Evolutionary conservation across 179 eudicot genomes (phyloP), one percentile per base, ranked within the genome.

Genomic region (Beta lomatogona): DNA sequence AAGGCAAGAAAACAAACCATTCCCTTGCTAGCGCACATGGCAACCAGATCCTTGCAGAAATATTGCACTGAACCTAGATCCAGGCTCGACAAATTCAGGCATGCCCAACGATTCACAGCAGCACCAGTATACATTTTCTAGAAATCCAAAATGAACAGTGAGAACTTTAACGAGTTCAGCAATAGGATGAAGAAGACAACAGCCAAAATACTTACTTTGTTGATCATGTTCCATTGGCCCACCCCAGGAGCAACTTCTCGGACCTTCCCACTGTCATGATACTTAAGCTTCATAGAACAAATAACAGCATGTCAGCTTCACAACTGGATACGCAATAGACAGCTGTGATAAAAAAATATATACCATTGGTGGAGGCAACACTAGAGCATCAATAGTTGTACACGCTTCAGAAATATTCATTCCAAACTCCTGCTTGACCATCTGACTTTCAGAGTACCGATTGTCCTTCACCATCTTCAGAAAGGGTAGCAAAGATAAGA

Each of bases 171-270:
- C 21, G 3, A 52, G 31, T 46, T 45, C 50, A 4, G 46, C 13
- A 55, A 44, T 57, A 64, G 21, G 19, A 22, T 36, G 21, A 4
- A 74, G 54, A 65, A 22, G 41, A 71, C n/a, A 52, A 59, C 28
- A 36, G n/a, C 14, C n/a, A n/a, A 57, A 67, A 21, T 21, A 55
- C 13, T 78, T 68, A 95, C 99, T 92, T 89, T 90, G 15, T 88
- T 81, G 0, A 94, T 95, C 99, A 94, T 95, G 44, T 95, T 95
- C 99, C 99, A 95, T 48, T 84, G 88, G 5, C 98, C 98, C 13
- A 88, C 89, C 4, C 82, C 80, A 13, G 98, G 97, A 50, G 89
- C 84, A 59, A 89, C 87, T 64, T 21, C 69, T 22, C 81, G 57
- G 50, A 90, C 90, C 70, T 71, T 82, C 11, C 95, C 93, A 80